Conservation (phyloP, 1,139 yeast genomes). For the Eremothecium coryli region DNA sequence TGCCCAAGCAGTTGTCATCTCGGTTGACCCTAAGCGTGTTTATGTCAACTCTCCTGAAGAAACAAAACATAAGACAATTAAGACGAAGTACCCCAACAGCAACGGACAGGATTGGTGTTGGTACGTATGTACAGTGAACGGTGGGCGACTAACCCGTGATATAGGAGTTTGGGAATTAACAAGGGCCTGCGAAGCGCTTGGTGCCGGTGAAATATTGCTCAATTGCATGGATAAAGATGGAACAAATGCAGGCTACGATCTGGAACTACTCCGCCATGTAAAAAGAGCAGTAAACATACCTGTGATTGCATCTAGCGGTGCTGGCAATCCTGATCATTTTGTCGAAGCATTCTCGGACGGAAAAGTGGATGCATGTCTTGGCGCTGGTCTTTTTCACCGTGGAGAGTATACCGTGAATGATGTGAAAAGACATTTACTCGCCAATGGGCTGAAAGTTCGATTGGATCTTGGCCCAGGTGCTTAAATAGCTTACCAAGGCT, state of each 20-base stretch:
- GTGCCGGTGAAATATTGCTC: constrained; percentile 91
- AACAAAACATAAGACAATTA: constrained; percentile 54
- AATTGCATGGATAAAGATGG: constrained; percentile 97
- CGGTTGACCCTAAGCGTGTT: constrained; percentile 88
- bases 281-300: constrained; percentile 74
- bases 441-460: constrained; percentile 46
- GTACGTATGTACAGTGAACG: constrained; percentile 92
- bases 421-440: constrained; percentile 58
- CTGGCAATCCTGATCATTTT: constrained; percentile 87
- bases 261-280: constrained; percentile 70
- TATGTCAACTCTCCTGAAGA: constrained; percentile 55
- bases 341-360: constrained; percentile 75
- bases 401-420: constrained; percentile 82
- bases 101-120: constrained; percentile 81
- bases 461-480: constrained; percentile 33
- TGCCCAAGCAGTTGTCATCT: constrained; percentile 91
- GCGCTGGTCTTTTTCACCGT: constrained; percentile 97
- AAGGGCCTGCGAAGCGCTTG: constrained; percentile 78
- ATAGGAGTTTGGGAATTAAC: constrained; percentile 87
- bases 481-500: no score
- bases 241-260: constrained; percentile 82
- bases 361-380: constrained; percentile 88
- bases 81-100: constrained; percentile 58
- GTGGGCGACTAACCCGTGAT: constrained; percentile 85
- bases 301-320: constrained; percentile 95